Percentiles rank a stretch among this genome's conserved stretches.
These are phyloP conservation scores for Leptoxyphium fumago DNA, from an alignment of 2,329 filamentous ascomycete genomes.

Conservation along the genomic window DNA sequence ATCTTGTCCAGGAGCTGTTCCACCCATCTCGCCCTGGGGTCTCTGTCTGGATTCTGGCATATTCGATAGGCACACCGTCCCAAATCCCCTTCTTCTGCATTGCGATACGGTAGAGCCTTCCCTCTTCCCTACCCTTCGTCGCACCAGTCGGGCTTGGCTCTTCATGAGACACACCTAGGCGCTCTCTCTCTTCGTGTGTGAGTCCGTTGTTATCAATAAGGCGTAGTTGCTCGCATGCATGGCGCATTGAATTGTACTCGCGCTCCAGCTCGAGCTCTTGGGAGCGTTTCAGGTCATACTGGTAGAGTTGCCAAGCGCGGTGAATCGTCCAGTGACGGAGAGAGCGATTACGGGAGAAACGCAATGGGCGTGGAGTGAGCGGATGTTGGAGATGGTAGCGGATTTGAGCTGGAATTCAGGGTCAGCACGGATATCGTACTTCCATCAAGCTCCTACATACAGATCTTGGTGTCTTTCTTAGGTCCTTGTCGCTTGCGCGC, in stretches of 20 bases:
- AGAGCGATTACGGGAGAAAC: slow-evolving; percentile 68
- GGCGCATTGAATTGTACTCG: slow-evolving; percentile 67
- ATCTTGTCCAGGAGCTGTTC: slow-evolving; percentile 82
- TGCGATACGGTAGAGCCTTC: slow-evolving; percentile 69
- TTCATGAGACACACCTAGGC: slow-evolving; percentile 5
- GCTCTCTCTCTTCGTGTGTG: slow-evolving; percentile 17
- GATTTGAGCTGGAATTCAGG: slow-evolving; percentile 38
- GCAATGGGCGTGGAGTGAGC: slow-evolving; percentile 58
- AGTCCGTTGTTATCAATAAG: slow-evolving; percentile 31
- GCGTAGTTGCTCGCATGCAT: slow-evolving; percentile 71
- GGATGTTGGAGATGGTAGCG: slow-evolving; percentile 58
- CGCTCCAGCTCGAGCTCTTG: slow-evolving; percentile 60
- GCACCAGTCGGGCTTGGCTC: slow-evolving; percentile 30
- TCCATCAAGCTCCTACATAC: slow-evolving; percentile 7
- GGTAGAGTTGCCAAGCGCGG: slow-evolving; percentile 79
- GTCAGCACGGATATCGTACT: slow-evolving; percentile 4
- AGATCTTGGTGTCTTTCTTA: slow-evolving; percentile 21
- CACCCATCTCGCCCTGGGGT: slow-evolving; percentile 65
- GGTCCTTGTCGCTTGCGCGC: slow-evolving; percentile 24
- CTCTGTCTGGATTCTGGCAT: slow-evolving; percentile 72
- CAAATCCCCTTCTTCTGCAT: slow-evolving; percentile 86
- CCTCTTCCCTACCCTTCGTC: slow-evolving; percentile 41
- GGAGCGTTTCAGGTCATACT: slow-evolving; percentile 49
- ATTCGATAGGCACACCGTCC: slow-evolving; percentile 77
- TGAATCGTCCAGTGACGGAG: slow-evolving; percentile 99